Conservation (phyloP, 2,329 filamentous ascomycete genomes). For the Thielaviopsis ethacetica region DNA sequence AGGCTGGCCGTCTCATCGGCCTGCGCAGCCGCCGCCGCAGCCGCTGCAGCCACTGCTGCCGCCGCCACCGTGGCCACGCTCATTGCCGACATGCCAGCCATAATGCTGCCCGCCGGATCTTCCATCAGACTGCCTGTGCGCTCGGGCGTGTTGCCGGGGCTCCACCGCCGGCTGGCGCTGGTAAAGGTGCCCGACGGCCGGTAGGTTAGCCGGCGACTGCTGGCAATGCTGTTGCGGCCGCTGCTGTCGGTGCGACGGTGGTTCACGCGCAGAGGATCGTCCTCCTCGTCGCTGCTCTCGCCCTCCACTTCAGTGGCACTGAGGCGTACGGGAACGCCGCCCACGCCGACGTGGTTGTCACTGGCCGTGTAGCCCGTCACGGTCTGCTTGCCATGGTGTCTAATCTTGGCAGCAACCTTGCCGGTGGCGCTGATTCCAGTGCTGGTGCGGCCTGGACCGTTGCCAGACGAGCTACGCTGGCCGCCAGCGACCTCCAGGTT, state of each 20-base stretch:
- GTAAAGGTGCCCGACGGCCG: slow-evolving; percentile 32
- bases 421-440: slow-evolving; percentile 45
- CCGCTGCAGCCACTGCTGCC: slow-evolving; percentile 13
- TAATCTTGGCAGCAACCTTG: slow-evolving; percentile 69
- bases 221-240: slow-evolving; percentile 51
- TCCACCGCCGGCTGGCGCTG: slow-evolving; percentile 29
- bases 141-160: slow-evolving; percentile 40
- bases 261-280: slow-evolving; percentile 31
- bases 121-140: slow-evolving; percentile 35
- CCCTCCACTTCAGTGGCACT: slow-evolving; percentile 93
- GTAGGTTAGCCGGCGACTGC: slow-evolving; percentile 33
- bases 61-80: slow-evolving; percentile 11
- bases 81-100: not conserved
- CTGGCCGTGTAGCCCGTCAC: slow-evolving; percentile 65
- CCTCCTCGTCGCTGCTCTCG: slow-evolving; percentile 66
- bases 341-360: slow-evolving; percentile 54
- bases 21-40: slow-evolving; percentile 14
- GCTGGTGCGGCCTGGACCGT: slow-evolving; percentile 35
- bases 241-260: slow-evolving; percentile 62
- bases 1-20: slow-evolving; percentile 31
- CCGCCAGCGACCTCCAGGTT: slow-evolving; percentile 66
- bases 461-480: slow-evolving; percentile 23
- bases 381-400: slow-evolving; percentile 69
- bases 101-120: slow-evolving; percentile 11
- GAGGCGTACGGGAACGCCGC: slow-evolving; percentile 75